phyloP scores from a whole-genome alignment of 805 yeast species.

The Brettanomyces bruxellensis region DNA sequence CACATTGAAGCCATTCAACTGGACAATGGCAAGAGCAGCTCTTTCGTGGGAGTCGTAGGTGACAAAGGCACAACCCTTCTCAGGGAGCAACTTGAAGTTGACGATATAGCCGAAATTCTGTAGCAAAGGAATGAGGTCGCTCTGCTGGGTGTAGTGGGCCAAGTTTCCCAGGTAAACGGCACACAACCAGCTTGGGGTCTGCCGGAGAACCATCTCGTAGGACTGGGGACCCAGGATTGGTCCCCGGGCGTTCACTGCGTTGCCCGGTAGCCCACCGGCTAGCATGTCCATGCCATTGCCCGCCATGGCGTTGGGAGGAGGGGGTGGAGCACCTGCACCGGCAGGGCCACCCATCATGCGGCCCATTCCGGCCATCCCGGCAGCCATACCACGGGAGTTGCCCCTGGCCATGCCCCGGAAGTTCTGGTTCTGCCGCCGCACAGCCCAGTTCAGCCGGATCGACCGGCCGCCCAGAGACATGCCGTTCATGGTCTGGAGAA shows the following conservation, averaged over 20 bases:
- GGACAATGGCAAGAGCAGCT: constrained; percentile 83
- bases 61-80: constrained; percentile 82
- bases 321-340: constrained; percentile 5
- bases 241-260: neutral
- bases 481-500: constrained; percentile 69
- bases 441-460: constrained; percentile 84
- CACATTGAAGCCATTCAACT: constrained; percentile 58
- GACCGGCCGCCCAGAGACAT: constrained; percentile 62
- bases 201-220: constrained; percentile 64
- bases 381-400: constrained; percentile 1
- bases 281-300: constrained; percentile 1
- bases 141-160: constrained; percentile 66
- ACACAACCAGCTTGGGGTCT: constrained; percentile 75
- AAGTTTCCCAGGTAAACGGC: constrained; percentile 84
- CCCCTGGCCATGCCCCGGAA: constrained; percentile 1
- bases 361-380: constrained; percentile 2
- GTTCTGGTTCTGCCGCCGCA: constrained; percentile 39
- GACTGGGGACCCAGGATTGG: constrained; percentile 22
- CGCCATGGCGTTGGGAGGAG: constrained; percentile 2
- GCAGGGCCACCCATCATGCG: neutral
- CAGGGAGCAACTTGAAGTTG: constrained; percentile 72
- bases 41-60: constrained; percentile 80
- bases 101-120: constrained; percentile 78
- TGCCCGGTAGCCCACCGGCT: neutral
- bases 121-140: constrained; percentile 62